Evolutionary conservation across 257 asterid species (phyloP).

Genomic region (Ballota nigra): DNA sequence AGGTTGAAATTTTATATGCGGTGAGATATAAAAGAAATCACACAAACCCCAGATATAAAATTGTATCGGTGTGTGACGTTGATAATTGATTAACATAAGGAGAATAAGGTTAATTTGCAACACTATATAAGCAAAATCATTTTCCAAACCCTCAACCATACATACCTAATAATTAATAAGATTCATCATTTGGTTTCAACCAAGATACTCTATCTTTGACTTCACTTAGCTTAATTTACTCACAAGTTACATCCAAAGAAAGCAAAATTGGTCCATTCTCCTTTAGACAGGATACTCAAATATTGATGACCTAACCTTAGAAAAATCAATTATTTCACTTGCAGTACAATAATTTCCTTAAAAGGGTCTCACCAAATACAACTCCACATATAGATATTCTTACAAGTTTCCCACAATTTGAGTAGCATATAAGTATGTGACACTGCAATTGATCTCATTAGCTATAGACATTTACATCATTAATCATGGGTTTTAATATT

Average conservation of each 20-base stretch:
- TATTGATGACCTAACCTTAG: slow-evolving; percentile 62
- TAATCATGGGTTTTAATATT: slow-evolving; percentile 38
- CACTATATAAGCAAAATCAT: neutral
- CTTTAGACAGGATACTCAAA: slow-evolving; percentile 30
- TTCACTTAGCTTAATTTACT: slow-evolving; percentile 23
- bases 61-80: too few relatives aligned
- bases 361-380: slow-evolving; percentile 57
- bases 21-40: too few relatives aligned
- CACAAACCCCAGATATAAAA: too few relatives aligned
- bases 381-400: slow-evolving; percentile 25
- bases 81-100: too few relatives aligned
- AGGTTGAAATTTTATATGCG: too few relatives aligned
- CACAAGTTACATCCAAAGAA: slow-evolving; percentile 25
- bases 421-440: neutral
- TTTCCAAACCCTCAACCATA: slow-evolving; percentile 27
- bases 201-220: slow-evolving; percentile 21
- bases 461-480: neutral
- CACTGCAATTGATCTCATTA: slow-evolving; percentile 3
- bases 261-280: slow-evolving; percentile 26
- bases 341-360: neutral
- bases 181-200: neutral
- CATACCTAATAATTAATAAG: slow-evolving; percentile 32
- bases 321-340: slow-evolving; percentile 11
- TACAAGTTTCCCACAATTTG: slow-evolving; percentile 39
- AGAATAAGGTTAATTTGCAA: too few relatives aligned